Conservation (phyloP, 106 monocot genomes). For the Dendrobium catenatum region DNA sequence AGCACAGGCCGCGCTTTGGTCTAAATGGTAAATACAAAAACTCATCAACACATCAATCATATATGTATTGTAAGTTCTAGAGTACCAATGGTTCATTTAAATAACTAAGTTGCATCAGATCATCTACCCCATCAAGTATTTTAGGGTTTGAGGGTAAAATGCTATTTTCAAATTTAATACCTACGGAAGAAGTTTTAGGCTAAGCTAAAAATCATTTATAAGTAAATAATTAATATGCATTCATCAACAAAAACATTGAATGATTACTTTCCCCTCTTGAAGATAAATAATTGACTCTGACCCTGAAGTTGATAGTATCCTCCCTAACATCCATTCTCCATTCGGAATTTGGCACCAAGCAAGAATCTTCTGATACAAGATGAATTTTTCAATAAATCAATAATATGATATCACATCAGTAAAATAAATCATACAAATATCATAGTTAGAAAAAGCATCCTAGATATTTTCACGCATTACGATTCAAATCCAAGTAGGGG, state of each 20-base stretch:
- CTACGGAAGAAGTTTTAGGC: neutral
- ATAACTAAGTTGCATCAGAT: no score
- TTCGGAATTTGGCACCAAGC: conserved; percentile 71
- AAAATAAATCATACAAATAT: neutral
- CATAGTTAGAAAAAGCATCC: neutral
- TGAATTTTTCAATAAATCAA: conserved; percentile 6
- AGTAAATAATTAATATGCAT: conserved; percentile 1
- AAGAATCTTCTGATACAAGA: conserved; percentile 67
- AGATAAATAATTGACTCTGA: conserved; percentile 54
- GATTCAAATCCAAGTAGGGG: neutral
- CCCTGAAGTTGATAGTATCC: conserved; percentile 54
- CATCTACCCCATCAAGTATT: no score
- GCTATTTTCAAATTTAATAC: no score
- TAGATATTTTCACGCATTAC: neutral
- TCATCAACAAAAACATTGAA: neutral
- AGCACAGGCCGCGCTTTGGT: no score
- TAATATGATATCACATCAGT: conserved; percentile 4
- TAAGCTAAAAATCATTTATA: neutral
- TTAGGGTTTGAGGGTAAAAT: no score
- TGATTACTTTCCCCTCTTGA: conserved; percentile 62
- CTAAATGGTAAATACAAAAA: no score
- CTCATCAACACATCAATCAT: no score
- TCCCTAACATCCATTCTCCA: conserved; percentile 85
- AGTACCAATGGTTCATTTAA: no score
- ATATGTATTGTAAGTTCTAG: no score